phyloP scores from a whole-genome alignment of 805 yeast genomes.

The Saccharomycopsis guyanensis region DNA sequence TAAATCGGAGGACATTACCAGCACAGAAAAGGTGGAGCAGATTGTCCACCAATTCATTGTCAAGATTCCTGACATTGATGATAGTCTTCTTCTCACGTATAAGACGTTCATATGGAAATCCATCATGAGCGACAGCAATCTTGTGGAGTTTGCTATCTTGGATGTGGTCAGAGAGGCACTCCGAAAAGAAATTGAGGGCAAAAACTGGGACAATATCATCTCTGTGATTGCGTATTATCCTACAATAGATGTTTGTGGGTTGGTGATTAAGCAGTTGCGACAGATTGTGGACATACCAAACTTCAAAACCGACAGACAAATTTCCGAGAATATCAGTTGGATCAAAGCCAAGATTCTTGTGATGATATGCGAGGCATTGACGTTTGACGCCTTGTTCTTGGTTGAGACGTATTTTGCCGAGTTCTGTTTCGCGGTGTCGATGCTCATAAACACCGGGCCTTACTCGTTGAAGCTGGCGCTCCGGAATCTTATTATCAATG shows the following conservation, averaged over 20 bases:
- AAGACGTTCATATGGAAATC: constrained; percentile 44
- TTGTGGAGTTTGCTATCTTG: constrained; percentile 40
- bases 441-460: constrained; percentile 26
- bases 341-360: constrained; percentile 47
- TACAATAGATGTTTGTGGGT: constrained; percentile 47
- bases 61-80: constrained; percentile 31
- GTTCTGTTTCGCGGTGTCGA: constrained; percentile 43
- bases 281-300: constrained; percentile 33
- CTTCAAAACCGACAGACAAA: constrained; percentile 23
- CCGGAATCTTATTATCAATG: constrained; percentile 40
- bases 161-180: constrained; percentile 50
- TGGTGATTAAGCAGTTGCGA: constrained; percentile 38
- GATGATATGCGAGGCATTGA: constrained; percentile 40
- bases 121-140: constrained; percentile 38
- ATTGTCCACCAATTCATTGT: constrained; percentile 43
- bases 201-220: constrained; percentile 44
- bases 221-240: constrained; percentile 41
- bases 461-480: constrained; percentile 38
- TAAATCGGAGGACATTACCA: constrained; percentile 32
- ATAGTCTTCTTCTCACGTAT: constrained; percentile 34
- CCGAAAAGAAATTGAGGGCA: constrained; percentile 46
- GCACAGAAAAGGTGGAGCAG: constrained; percentile 41
- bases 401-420: constrained; percentile 47
- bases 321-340: constrained; percentile 36
- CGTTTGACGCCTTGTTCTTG: constrained; percentile 45